Percentiles rank a stretch among this genome's conserved stretches.
Conservation (phyloP, 2,329 filamentous ascomycete species). For the Monilinia fructigena region DNA sequence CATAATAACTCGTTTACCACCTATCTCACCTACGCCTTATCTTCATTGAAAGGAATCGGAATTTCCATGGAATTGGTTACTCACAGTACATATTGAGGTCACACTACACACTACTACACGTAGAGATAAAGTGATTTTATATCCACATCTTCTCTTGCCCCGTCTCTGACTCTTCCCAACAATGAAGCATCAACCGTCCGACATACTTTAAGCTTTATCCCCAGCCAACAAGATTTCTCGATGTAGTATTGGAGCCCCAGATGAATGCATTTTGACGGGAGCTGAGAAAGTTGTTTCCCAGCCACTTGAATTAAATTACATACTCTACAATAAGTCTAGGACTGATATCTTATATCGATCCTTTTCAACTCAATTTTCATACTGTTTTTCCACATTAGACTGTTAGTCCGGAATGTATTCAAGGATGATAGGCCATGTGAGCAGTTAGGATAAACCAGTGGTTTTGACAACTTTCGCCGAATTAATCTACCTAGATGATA, state of each 20-base stretch:
- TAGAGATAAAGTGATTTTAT: conserved; percentile 20
- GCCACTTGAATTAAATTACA: conserved; percentile 9
- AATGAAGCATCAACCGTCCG: neutral
- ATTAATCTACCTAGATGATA: neutral
- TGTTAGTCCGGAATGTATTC: neutral
- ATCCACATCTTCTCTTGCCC: conserved; percentile 12
- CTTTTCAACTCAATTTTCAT: neutral
- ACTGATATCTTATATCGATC: neutral
- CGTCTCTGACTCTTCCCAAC: neutral
- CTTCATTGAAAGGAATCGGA: neutral
- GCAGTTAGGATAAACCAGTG: too few relatives aligned
- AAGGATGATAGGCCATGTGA: neutral
- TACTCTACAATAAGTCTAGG: neutral
- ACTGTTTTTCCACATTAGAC: too few relatives aligned
- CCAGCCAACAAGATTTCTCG: neutral
- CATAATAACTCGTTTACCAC: neutral
- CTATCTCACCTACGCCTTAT: neutral
- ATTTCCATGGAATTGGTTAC: neutral
- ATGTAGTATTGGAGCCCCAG: too few relatives aligned
- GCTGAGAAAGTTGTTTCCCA: neutral
- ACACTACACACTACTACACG: neutral
- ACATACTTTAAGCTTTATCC: conserved; percentile 3
- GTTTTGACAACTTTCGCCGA: too few relatives aligned
- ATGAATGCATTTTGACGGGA: conserved; percentile 2
- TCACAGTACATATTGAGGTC: neutral